Base-by-base conservation (phyloP, 2,329 filamentous ascomycete genomes). In the Aspergillus tubingensis region DNA sequence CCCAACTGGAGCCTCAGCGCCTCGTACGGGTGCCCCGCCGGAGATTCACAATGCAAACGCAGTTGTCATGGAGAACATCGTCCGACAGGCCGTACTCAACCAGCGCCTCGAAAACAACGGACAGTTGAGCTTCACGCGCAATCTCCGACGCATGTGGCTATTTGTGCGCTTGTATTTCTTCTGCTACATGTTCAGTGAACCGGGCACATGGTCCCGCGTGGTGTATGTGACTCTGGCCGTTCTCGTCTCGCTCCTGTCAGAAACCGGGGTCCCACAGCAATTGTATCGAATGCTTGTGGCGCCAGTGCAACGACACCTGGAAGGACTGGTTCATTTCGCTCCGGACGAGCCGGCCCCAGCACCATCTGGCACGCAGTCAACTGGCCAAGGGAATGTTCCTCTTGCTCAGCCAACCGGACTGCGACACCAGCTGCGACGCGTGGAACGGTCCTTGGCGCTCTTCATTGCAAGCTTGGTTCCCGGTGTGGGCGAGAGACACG, bases 401-500 rank as follows among this genome's bases (percentile, higher is more conserved):
- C 44, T 27, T 17, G 60, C 49, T 27, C 19, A 63, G 36, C 48
- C 48, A 25, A 61, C 57, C 3, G 67, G 62, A n/a, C 13, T 70
- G 3, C 69, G 70, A 58, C 67, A 69, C 15, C 66, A 66, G 19
- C 43, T 85, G 17, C 74, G 83, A 47, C 77, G 80, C 2, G 71
- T 79, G 0, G 86, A 88, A 70, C 78, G 86, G 39, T 82, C 82
- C 1, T 68, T 85, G 43, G 84, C 84, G n/a, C 75, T 88, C n/a
- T 86, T 88, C 61, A 70, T 88, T 36, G 86, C 85, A 0, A 87
- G 83, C 71, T 69, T 88, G 53, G 82, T 86, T 69, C 86, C 86
- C 0, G 86, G 86, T 0, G 79, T 88, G 25, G 86, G 86, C 0
- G 86, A 88, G 69, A 77, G 84, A 7, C 84, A 86, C 69, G 83